Conservation (phyloP, 305 asterid species). For the Fraxinus sp. region DNA sequence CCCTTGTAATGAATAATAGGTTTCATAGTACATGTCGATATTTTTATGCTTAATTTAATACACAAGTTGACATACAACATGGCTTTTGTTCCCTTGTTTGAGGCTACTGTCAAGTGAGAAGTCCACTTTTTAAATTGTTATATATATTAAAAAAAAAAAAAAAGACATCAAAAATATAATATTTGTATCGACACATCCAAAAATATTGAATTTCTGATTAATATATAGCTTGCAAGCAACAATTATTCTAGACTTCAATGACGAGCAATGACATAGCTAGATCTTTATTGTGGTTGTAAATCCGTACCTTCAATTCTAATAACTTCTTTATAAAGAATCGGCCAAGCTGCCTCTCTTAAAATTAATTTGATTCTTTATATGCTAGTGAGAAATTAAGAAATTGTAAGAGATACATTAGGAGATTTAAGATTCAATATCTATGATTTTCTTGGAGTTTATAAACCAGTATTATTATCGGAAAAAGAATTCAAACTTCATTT, state of each 20-base stretch:
- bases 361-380: not conserved
- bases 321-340: not conserved
- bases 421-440: not conserved
- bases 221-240: not conserved
- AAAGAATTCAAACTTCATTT: no score
- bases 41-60: not conserved
- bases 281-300: not conserved
- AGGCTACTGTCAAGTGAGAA: not conserved
- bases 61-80: not conserved
- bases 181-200: no score
- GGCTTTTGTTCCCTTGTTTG: not conserved
- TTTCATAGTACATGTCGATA: not conserved
- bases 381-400: not conserved
- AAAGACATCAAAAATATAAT: no score
- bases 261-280: not conserved
- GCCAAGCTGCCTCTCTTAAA: not conserved
- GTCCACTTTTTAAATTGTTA: no score
- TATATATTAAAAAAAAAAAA: no score
- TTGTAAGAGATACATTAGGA: not conserved
- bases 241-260: not conserved
- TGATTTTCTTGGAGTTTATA: no score
- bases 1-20: not conserved
- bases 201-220: no score
- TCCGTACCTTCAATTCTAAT: not conserved
- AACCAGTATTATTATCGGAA: no score